Conservation (phyloP, 2,329 filamentous ascomycete species). For the Aspergillus awamori region DNA sequence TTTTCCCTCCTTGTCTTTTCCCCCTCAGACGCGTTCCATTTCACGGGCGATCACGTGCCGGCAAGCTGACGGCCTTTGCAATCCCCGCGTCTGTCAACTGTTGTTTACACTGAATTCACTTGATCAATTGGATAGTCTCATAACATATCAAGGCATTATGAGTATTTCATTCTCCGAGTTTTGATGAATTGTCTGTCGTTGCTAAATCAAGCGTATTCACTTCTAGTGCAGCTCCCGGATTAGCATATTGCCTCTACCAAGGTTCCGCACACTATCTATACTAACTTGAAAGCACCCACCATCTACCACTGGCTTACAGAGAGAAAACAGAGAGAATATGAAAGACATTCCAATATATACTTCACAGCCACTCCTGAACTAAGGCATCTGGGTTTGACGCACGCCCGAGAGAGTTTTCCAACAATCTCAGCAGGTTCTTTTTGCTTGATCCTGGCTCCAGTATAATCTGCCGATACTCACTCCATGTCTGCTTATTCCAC, state of each 20-base stretch:
- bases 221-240: too few species aligned
- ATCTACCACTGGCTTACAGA: not conserved
- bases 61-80: not conserved
- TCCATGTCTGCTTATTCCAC: too few species aligned
- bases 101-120: not conserved
- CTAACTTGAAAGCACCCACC: not conserved
- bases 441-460: too few species aligned
- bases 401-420: not conserved
- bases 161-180: accelerated
- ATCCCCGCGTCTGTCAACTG: not conserved
- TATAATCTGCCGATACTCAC: too few species aligned
- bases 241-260: too few species aligned
- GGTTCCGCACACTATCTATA: too few species aligned
- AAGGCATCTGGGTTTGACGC: not conserved
- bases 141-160: not conserved
- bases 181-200: too few species aligned
- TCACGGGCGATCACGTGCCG: constrained; percentile 22
- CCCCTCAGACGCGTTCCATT: constrained; percentile 13
- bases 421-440: too few species aligned
- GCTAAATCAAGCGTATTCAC: too few species aligned
- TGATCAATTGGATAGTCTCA: not conserved
- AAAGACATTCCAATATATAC: too few species aligned
- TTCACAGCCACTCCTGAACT: not conserved
- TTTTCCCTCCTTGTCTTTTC: constrained; percentile 5
- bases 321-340: not conserved